phyloP scores from a whole-genome alignment of 139 green algal species.

The Tetradesmus lagerheimii region DNA sequence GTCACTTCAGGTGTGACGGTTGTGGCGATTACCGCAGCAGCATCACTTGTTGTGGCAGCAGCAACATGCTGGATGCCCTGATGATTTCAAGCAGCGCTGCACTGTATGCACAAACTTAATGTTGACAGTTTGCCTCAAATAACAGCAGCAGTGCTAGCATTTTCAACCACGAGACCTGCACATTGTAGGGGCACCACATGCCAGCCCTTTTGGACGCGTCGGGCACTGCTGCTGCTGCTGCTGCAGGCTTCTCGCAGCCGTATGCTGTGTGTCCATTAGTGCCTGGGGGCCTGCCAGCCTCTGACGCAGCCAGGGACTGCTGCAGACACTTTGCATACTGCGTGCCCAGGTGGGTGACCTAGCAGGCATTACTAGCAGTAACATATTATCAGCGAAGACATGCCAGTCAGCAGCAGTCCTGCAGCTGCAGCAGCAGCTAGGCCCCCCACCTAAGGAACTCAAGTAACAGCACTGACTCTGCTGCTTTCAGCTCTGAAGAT shows the following conservation, averaged over 20 bases:
- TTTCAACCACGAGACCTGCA: too few species aligned
- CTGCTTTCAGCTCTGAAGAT: too few species aligned
- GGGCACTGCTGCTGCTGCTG: background rate
- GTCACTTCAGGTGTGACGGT: constrained; percentile 1
- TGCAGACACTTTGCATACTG: constrained; percentile 38
- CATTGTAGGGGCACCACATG: background rate
- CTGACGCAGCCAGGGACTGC: constrained; percentile 10
- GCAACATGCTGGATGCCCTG: background rate
- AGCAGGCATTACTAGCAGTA: too few species aligned
- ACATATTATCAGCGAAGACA: too few species aligned
- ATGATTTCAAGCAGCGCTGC: background rate
- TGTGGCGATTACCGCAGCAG: background rate
- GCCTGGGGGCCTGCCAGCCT: constrained; percentile 9
- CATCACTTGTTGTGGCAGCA: background rate
- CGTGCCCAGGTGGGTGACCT: constrained; percentile 2
- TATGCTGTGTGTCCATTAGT: background rate
- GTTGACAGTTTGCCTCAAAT: background rate
- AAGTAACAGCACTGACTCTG: too few species aligned
- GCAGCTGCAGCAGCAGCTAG: too few species aligned
- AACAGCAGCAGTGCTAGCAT: too few species aligned
- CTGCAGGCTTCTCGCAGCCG: constrained; percentile 30
- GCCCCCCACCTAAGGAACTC: too few species aligned
- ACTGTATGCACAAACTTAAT: background rate
- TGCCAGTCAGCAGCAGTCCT: too few species aligned
- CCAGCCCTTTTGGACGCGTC: too few species aligned